phyloP scores from a whole-genome alignment of 768 basidiomycete species.

The Boletus subparvulus region DNA sequence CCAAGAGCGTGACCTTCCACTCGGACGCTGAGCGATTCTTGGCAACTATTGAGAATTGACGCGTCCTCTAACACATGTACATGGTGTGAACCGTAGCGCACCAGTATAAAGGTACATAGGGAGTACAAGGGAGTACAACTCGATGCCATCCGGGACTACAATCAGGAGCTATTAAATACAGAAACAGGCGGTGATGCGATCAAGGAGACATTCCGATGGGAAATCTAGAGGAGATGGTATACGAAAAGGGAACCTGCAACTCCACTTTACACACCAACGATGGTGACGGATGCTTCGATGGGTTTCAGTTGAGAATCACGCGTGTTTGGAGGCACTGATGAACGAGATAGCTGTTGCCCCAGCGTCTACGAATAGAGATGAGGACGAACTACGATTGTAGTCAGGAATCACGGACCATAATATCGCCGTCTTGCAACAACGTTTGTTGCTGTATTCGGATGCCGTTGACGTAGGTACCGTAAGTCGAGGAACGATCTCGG shows the following conservation, averaged over 20 bases:
- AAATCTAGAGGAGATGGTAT: not conserved
- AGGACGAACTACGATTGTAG: not conserved
- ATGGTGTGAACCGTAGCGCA: not conserved
- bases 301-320: slow-evolving; percentile 48
- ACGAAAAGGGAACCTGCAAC: not conserved
- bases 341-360: slow-evolving; percentile 39
- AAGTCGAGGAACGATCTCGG: slow-evolving; percentile 45
- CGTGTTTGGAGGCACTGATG: slow-evolving; percentile 39
- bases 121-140: not conserved
- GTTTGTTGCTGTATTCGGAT: slow-evolving; percentile 39
- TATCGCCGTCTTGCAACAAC: slow-evolving; percentile 42
- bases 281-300: slow-evolving; percentile 41
- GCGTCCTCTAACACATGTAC: not conserved
- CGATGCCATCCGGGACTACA: not conserved
- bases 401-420: slow-evolving; percentile 37
- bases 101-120: not conserved
- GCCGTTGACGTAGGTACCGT: slow-evolving; percentile 51
- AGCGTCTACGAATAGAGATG: slow-evolving; percentile 35
- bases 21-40: not conserved
- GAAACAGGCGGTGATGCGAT: not conserved
- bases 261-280: slow-evolving; percentile 32
- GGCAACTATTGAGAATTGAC: not conserved
- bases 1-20: not conserved
- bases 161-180: slow-evolving; percentile 2
- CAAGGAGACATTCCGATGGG: not conserved